Evolutionary conservation across 176 grass and related monocot species (phyloP), one percentile per base, ranked within the genome.

Genomic region (Oryza officinalis): DNA sequence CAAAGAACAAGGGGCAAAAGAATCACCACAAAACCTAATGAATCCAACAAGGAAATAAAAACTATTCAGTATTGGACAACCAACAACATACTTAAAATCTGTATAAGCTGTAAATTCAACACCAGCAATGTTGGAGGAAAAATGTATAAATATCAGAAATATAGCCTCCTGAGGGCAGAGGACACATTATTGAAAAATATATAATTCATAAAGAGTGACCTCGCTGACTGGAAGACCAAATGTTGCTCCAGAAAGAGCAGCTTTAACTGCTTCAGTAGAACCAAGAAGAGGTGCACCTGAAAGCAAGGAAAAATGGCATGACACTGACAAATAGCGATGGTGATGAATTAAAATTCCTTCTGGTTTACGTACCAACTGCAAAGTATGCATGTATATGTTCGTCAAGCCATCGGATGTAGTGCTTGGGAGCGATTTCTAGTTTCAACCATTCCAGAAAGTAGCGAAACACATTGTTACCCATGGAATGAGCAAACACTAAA

Each of bases 361-460:
- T 45, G 7, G 72, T 66, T 80, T 12, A 75, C 65, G 40, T 91
- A 98, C 95, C 92, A 71, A 98, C 95, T 75, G 92, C 92, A 83
- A 98, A 98, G 76, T 98, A 95, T 65, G 95, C 95, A 84, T 93
- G 95, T 84, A 98, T 94, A 63, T 95, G 95, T 52, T 95, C 85
- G 32, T 93, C 95, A 52, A 98, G 92, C 95, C 95, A 98, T 61
- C 88, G 71, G 69, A 92, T 90, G 30, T 98, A 93, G 68, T 91
- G 83, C 72, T 93, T 98, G 35, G 95, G 95, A 77, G 95, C 88
- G 83, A 98, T 94, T 89, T 95, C 95, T 82, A 98, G 89, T 80
- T 98, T 98, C 85, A 98, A 81, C 95, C 95, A 98, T 65, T 98
- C 92, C 75, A 98, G 75, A 82, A 98, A 98, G 50, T 98, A 98